These are phyloP conservation scores for Cercospora zeina DNA, from an alignment of 2,329 filamentous ascomycete species.

Conservation along the genomic window DNA sequence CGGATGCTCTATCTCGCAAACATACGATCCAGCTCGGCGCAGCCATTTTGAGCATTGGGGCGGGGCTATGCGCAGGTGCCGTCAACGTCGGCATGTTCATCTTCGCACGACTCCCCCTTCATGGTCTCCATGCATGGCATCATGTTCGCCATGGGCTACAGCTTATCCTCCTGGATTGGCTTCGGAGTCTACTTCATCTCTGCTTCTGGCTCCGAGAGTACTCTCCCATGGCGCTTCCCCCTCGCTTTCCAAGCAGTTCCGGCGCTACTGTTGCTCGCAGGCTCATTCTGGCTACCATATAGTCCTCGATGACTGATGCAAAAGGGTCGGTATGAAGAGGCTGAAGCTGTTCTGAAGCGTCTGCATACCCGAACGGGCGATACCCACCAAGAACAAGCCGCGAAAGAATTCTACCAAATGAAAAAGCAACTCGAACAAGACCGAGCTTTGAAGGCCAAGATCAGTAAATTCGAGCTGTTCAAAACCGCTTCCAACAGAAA, in stretches of 20 bases:
- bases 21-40: conserved; percentile 44
- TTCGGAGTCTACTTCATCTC: conserved; percentile 46
- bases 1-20: conserved; percentile 44
- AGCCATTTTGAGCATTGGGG: conserved; percentile 44
- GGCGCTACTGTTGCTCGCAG: conserved; percentile 45
- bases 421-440: conserved; percentile 49
- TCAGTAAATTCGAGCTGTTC: conserved; percentile 45
- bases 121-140: conserved; percentile 47
- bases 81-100: conserved; percentile 47
- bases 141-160: conserved; percentile 48
- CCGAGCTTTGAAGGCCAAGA: conserved; percentile 37
- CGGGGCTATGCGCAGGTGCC: conserved; percentile 44
- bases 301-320: conserved; percentile 35
- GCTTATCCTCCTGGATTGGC: conserved; percentile 45
- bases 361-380: conserved; percentile 48
- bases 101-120: conserved; percentile 42
- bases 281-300: conserved; percentile 42
- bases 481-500: conserved; percentile 45
- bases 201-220: conserved; percentile 29
- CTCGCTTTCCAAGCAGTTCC: conserved; percentile 48
- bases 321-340: conserved; percentile 32
- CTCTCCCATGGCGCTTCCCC: conserved; percentile 51
- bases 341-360: conserved; percentile 46
- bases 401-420: conserved; percentile 49
- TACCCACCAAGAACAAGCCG: conserved; percentile 43